Percentiles rank a stretch among this genome's conserved stretches.
Conservation (phyloP, 495 filamentous ascomycete genomes). For the Penicillium manginii region DNA sequence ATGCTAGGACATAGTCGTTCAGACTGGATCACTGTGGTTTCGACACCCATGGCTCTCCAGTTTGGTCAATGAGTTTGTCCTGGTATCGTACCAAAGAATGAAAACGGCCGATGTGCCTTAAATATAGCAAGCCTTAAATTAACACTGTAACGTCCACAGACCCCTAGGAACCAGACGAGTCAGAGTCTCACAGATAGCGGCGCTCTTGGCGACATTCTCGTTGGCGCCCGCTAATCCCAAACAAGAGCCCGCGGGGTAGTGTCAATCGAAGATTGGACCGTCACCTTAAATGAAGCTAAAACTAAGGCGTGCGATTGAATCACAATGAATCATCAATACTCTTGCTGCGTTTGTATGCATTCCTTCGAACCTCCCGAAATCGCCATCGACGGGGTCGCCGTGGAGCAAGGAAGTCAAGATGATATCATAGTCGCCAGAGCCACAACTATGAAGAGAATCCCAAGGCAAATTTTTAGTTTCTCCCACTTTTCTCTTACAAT, state of each 20-base stretch:
- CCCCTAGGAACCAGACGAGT: not conserved
- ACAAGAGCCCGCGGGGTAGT: not conserved
- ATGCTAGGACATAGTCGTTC: constrained; percentile 19
- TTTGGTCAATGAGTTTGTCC: not conserved
- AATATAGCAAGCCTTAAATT: not conserved
- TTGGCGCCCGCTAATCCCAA: constrained; percentile 1
- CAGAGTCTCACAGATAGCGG: not conserved
- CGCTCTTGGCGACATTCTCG: not conserved
- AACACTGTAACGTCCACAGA: not conserved
- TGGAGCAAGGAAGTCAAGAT: not conserved
- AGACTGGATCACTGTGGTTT: constrained; percentile 8
- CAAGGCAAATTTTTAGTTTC: not conserved
- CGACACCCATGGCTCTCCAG: not conserved
- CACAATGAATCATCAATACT: not conserved
- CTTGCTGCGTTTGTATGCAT: not conserved
- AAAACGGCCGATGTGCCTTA: not conserved
- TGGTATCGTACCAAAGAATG: not conserved
- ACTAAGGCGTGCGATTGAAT: not conserved
- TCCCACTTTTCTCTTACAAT: not conserved
- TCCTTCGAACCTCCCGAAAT: too few relatives aligned
- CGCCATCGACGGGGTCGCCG: not conserved
- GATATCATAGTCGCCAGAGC: constrained; percentile 4
- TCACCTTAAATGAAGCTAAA: not conserved
- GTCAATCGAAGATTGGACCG: not conserved
- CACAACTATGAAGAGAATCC: not conserved